phyloP scores from a whole-genome alignment of 441 rosid genomes.

The Aleurites moluccanus region DNA sequence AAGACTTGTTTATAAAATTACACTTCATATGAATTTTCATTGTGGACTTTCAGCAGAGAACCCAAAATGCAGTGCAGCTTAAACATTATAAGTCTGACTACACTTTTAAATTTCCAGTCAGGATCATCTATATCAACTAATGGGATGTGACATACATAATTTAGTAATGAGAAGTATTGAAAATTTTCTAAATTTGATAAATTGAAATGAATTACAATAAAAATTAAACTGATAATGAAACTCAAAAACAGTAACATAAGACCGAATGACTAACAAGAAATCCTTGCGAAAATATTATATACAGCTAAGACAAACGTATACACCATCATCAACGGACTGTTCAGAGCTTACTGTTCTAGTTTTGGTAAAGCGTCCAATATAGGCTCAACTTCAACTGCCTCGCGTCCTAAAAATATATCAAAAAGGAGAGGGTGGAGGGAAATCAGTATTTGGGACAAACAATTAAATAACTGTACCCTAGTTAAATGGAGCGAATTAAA shows the following conservation, averaged over 20 bases:
- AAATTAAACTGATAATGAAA: neutral
- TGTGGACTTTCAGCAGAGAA: neutral
- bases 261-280: neutral
- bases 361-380: slow-evolving; percentile 86
- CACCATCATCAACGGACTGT: slow-evolving; percentile 8
- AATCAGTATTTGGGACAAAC: slow-evolving; percentile 11
- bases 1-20: neutral
- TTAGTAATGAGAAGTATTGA: neutral
- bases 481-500: slow-evolving; percentile 15
- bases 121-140: neutral
- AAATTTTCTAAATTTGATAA: neutral
- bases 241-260: neutral
- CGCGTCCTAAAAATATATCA: slow-evolving; percentile 58
- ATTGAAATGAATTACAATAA: neutral
- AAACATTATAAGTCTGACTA: neutral
- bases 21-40: neutral
- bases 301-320: neutral
- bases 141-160: neutral
- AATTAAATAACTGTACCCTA: neutral
- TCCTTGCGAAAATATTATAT: neutral
- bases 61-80: neutral
- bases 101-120: neutral
- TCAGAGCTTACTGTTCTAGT: slow-evolving; percentile 68
- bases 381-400: slow-evolving; percentile 84
- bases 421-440: slow-evolving; percentile 28